Percentiles rank a stretch among this genome's conserved stretches.
phyloP scores from a whole-genome alignment of 2,329 filamentous ascomycete species.

The Alternaria panax region DNA sequence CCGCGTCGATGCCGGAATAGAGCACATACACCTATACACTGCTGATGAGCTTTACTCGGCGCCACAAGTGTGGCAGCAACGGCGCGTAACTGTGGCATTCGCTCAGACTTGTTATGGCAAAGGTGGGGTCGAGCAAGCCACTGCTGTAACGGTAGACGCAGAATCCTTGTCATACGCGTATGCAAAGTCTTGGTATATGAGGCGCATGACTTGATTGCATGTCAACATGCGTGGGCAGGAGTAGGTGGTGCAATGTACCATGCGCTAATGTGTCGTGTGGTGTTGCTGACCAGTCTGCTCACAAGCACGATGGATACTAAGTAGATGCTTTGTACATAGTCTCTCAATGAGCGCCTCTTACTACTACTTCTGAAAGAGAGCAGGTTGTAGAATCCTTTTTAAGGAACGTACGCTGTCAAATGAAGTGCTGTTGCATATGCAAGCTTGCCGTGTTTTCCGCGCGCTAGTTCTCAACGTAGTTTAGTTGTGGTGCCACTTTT shows the following conservation, averaged over 20 bases:
- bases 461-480: background rate
- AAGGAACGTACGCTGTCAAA: background rate
- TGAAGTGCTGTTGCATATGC: conserved; percentile 18
- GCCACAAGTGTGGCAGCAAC: conserved; percentile 25
- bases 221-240: background rate
- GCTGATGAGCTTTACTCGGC: conserved; percentile 10
- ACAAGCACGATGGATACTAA: background rate
- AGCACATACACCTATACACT: background rate
- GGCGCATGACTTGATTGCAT: conserved; percentile 23
- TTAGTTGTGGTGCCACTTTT: conserved; percentile 22
- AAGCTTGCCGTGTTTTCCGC: conserved; percentile 24
- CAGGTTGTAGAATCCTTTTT: background rate
- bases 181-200: conserved; percentile 27
- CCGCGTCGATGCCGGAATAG: conserved; percentile 2
- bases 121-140: conserved; percentile 16
- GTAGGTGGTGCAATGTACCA: too few species aligned
- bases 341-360: background rate
- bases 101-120: conserved; percentile 5
- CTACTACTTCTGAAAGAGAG: background rate
- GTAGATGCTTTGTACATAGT: background rate
- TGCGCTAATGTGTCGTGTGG: background rate
- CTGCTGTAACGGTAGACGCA: conserved; percentile 19
- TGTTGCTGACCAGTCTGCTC: background rate
- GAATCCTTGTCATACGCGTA: conserved; percentile 24
- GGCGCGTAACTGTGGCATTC: conserved; percentile 11